These are phyloP conservation scores for Juglanconis oblonga DNA, from an alignment of 2,329 filamentous ascomycete genomes.

Conservation along the genomic window DNA sequence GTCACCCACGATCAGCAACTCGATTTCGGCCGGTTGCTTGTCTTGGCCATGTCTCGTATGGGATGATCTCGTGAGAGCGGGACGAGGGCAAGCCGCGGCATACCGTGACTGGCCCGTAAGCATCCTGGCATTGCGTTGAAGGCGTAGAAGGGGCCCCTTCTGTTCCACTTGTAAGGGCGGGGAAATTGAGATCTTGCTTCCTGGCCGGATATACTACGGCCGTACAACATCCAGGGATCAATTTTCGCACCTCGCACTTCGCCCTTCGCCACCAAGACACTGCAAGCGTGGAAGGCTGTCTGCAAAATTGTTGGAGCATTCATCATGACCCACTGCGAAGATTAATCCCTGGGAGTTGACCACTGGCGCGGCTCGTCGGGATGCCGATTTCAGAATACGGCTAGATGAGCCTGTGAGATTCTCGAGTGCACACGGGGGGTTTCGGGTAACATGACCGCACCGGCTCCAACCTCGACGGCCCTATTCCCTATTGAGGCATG, in stretches of 20 bases:
- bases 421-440: background rate
- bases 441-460: background rate
- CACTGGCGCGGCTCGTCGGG: background rate
- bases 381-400: background rate
- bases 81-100: background rate
- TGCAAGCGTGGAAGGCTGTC: too few species aligned
- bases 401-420: background rate
- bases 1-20: background rate
- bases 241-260: too few species aligned
- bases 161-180: background rate
- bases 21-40: background rate
- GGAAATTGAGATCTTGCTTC: background rate
- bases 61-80: constrained; percentile 2
- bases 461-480: too few species aligned
- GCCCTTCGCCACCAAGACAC: too few species aligned
- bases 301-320: too few species aligned
- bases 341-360: too few species aligned
- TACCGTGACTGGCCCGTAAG: too few species aligned
- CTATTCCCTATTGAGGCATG: background rate
- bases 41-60: background rate
- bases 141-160: background rate
- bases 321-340: too few species aligned
- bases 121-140: too few species aligned
- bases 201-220: background rate
- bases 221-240: background rate